These are phyloP conservation scores for Hypoxylon fuscum DNA, from an alignment of 495 filamentous ascomycete genomes.

Conservation along the genomic window DNA sequence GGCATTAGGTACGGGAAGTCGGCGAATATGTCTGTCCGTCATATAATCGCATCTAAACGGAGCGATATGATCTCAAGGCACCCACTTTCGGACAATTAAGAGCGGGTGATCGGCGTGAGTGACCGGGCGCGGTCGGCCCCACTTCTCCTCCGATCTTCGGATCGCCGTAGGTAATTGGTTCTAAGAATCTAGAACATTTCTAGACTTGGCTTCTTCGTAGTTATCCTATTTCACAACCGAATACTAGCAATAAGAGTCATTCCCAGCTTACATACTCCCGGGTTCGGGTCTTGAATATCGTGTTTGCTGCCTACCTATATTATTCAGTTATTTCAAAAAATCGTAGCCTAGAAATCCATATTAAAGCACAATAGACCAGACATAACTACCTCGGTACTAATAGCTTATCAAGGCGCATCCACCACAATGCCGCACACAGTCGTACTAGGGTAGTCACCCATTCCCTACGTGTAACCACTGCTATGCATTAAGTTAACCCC, in stretches of 20 bases:
- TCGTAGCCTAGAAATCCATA: too few relatives aligned
- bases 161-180: conserved; percentile 2
- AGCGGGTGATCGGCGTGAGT: conserved; percentile 4
- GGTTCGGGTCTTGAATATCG: neutral
- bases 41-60: neutral
- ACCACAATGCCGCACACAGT: conserved; percentile 45
- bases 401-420: neutral
- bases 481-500: neutral
- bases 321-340: too few relatives aligned
- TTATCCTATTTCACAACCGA: neutral
- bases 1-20: neutral
- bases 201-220: neutral
- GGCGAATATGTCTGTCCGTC: neutral
- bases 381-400: conserved; percentile 1
- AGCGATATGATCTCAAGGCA: too few relatives aligned
- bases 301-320: too few relatives aligned
- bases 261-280: neutral
- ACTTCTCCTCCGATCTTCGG: conserved; percentile 28
- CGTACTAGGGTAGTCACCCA: conserved; percentile 52
- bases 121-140: conserved; percentile 21
- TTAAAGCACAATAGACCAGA: too few relatives aligned
- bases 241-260: neutral
- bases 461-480: neutral
- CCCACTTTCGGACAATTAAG: conserved; percentile 4
- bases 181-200: conserved; percentile 5